Percentiles rank a stretch among this genome's conserved stretches.
Conservation (phyloP, 805 yeast species). For the Zygosaccharomyces lentus region DNA sequence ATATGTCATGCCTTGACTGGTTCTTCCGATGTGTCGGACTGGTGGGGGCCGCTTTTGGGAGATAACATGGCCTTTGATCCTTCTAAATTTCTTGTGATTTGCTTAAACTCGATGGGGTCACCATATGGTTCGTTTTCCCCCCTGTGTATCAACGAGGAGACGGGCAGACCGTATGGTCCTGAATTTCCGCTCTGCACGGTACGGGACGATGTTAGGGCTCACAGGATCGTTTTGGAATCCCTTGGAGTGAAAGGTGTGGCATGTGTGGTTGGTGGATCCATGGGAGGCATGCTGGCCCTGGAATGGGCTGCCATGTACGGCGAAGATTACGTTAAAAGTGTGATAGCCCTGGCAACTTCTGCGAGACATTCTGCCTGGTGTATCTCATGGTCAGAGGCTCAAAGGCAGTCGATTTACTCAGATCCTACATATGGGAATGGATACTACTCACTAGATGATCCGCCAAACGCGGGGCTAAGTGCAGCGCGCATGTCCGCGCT, state of each 20-base stretch:
- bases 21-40: slow-evolving; percentile 88
- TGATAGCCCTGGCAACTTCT: slow-evolving; percentile 86
- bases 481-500: slow-evolving; percentile 98
- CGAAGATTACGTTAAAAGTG: slow-evolving; percentile 62
- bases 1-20: slow-evolving; percentile 96
- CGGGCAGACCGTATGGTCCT: slow-evolving; percentile 81
- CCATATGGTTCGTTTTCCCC: slow-evolving; percentile 98
- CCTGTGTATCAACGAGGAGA: slow-evolving; percentile 69
- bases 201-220: slow-evolving; percentile 86
- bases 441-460: slow-evolving; percentile 69
- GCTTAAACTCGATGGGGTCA: slow-evolving; percentile 90
- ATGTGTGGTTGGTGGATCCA: slow-evolving; percentile 90
- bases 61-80: slow-evolving; percentile 84
- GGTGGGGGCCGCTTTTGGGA: slow-evolving; percentile 98
- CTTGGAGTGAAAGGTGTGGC: slow-evolving; percentile 78
- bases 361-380: slow-evolving; percentile 98
- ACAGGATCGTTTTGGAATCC: slow-evolving; percentile 69
- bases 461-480: slow-evolving; percentile 80
- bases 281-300: slow-evolving; percentile 97
- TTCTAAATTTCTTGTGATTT: slow-evolving; percentile 74
- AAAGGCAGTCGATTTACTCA: slow-evolving; percentile 90
- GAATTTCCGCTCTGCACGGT: slow-evolving; percentile 91
- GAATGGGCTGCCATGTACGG: slow-evolving; percentile 69
- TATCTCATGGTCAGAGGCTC: slow-evolving; percentile 98
- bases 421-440: slow-evolving; percentile 95